phyloP scores from a whole-genome alignment of 169 alveolate species.

The Plasmodium cynomolgi region DNA sequence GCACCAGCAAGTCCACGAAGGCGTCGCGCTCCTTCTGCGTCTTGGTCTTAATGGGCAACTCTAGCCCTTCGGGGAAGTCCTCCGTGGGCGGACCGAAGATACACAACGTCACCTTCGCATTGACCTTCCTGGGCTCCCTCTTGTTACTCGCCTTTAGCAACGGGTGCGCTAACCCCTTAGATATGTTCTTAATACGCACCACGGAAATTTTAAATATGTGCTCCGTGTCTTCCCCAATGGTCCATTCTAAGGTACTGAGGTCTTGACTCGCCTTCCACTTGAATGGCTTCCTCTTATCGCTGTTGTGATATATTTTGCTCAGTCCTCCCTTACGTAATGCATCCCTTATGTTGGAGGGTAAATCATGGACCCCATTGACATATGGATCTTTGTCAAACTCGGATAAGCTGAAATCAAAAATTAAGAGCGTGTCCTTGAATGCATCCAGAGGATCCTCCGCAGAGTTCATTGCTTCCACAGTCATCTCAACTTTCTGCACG shows the following conservation, averaged over 20 bases:
- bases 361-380: constrained; percentile 93
- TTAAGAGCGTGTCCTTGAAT: constrained; percentile 60
- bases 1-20: constrained; percentile 88
- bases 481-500: constrained; percentile 57
- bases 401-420: constrained; percentile 86
- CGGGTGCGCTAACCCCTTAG: constrained; percentile 91
- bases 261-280: constrained; percentile 90
- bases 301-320: constrained; percentile 80
- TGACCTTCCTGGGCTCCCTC: constrained; percentile 90
- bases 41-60: constrained; percentile 89
- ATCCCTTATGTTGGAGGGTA: constrained; percentile 89
- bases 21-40: constrained; percentile 90
- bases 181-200: constrained; percentile 90
- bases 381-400: constrained; percentile 94
- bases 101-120: constrained; percentile 86
- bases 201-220: constrained; percentile 87
- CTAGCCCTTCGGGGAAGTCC: constrained; percentile 92
- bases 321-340: constrained; percentile 90
- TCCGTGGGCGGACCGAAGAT: constrained; percentile 92
- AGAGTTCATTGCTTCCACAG: constrained; percentile 77
- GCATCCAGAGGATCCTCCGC: constrained; percentile 75
- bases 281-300: constrained; percentile 78
- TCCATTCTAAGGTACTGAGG: constrained; percentile 90
- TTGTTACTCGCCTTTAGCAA: constrained; percentile 87
- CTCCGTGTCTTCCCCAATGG: constrained; percentile 87